Evolutionary conservation across 768 basidiomycete species (phyloP), one percentile per base, ranked within the genome.

Genomic region (Amanita inopinata): DNA sequence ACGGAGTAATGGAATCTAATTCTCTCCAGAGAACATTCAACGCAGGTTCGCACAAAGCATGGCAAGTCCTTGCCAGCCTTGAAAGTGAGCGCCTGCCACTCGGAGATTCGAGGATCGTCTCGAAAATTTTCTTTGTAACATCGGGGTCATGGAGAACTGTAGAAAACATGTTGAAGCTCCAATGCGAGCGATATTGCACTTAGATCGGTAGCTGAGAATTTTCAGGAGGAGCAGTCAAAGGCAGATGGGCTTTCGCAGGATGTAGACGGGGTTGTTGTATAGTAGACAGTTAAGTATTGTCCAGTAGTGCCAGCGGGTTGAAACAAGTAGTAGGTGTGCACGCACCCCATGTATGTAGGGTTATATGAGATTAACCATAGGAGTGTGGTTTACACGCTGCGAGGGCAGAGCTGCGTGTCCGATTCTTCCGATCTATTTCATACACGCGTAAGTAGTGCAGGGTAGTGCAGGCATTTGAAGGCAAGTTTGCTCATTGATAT

Each of bases 1-100:
- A 65, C 7, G 85, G 85, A 34, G 76, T 61, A 46, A 87, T 65
- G 9, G 81, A 83, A 57, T 87, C 83, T 43, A 88, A 62, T 52
- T 88, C 85, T 55, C 71, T 75, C 85, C 85, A 88, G 22, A 88
- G 66, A 37, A 79, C 63, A 56, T 78, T 66, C 51, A 87, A 55
- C n/a, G 78, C 75, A 10, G 82, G 82, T 50, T 81, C 83, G 50
- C 70, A 76, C 56, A 85, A 64, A n/a, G 78, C 74, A 49, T 71
- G 76, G 61, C 84, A 86, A 34, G 84, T 85, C 40, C 85, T 71
- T 36, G 84, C 75, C 51, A 88, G 65, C 53, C 84, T 70, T 38
- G 82, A 79, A 46, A 87, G 60, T 33, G 75, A 68, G 36, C 82
- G 78, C 49, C 70, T 76, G 27, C 85, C 85, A 49, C 70, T 74